A percentile compares a stretch with the other conserved stretches of the same genome.
phyloP scores from a whole-genome alignment of 1,139 yeast species.

The Candida pseudoviswanathii region DNA sequence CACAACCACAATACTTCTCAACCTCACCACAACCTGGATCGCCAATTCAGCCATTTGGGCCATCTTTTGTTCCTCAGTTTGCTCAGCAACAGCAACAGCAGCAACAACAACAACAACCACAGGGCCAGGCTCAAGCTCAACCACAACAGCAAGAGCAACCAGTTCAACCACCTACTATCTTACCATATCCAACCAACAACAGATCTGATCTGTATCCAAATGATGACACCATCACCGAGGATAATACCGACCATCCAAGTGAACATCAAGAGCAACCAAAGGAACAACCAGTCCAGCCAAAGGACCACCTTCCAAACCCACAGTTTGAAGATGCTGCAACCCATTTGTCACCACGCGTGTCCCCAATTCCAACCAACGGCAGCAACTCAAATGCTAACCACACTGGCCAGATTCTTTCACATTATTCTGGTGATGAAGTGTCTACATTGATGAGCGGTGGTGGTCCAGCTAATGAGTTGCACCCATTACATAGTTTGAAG shows the following conservation, averaged over 20 bases:
- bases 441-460: conserved; percentile 14
- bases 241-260: neutral
- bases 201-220: conserved; percentile 8
- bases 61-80: conserved; percentile 13
- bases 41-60: conserved; percentile 12
- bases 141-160: neutral
- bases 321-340: neutral
- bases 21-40: conserved; percentile 32
- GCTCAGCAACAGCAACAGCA: conserved; percentile 11
- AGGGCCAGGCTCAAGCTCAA: too few species aligned
- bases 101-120: conserved; percentile 9
- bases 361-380: neutral
- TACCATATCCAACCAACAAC: conserved; percentile 16
- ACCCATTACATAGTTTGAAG: conserved; percentile 2
- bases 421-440: conserved; percentile 15
- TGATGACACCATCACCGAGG: conserved; percentile 7
- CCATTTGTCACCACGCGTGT: neutral
- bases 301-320: neutral
- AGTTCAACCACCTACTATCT: too few species aligned
- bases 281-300: neutral
- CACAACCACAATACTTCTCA: conserved; percentile 45
- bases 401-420: conserved; percentile 5
- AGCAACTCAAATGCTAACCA: neutral
- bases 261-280: neutral
- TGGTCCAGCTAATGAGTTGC: conserved; percentile 3